Evolutionary conservation across 108 stramenopile species (phyloP).

Genomic region (Skeletonema grethae): DNA sequence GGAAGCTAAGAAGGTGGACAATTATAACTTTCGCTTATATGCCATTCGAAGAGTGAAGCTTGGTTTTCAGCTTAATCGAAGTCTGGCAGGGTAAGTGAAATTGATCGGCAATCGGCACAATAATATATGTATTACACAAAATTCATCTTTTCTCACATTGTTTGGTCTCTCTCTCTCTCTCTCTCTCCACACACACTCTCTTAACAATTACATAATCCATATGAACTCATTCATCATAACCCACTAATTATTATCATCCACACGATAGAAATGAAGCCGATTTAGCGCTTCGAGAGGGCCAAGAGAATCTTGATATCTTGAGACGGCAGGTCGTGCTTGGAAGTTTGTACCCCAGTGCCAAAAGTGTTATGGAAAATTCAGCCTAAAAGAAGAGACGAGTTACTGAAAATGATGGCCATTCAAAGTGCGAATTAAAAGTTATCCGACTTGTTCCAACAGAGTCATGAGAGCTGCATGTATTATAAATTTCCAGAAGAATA

Average conservation of each 20-base stretch:
- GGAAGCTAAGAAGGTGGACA: constrained; percentile 71
- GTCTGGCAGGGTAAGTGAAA: constrained; percentile 65
- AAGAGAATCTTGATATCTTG: constrained; percentile 69
- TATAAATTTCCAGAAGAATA: background rate
- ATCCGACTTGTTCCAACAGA: too few species aligned
- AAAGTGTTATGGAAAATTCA: constrained; percentile 77
- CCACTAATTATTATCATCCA: background rate
- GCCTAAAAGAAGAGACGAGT: constrained; percentile 2
- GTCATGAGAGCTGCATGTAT: too few species aligned
- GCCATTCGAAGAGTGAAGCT: constrained; percentile 70
- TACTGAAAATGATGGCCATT: background rate
- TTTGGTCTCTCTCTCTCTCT: background rate
- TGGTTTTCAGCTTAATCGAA: constrained; percentile 70
- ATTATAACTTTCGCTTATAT: constrained; percentile 86
- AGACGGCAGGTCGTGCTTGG: constrained; percentile 69
- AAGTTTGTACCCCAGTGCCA: constrained; percentile 71
- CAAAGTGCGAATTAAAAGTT: too few species aligned
- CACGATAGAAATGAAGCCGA: constrained; percentile 58
- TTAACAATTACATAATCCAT: background rate
- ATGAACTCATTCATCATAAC: background rate
- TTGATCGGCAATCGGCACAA: background rate
- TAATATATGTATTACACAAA: too few species aligned
- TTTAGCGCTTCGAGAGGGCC: constrained; percentile 62
- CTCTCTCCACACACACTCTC: too few species aligned
- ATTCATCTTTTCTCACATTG: background rate